Evolutionary conservation across 768 basidiomycete genomes (phyloP), one percentile per base, ranked within the genome.

Genomic region (Leccinum arenicola): DNA sequence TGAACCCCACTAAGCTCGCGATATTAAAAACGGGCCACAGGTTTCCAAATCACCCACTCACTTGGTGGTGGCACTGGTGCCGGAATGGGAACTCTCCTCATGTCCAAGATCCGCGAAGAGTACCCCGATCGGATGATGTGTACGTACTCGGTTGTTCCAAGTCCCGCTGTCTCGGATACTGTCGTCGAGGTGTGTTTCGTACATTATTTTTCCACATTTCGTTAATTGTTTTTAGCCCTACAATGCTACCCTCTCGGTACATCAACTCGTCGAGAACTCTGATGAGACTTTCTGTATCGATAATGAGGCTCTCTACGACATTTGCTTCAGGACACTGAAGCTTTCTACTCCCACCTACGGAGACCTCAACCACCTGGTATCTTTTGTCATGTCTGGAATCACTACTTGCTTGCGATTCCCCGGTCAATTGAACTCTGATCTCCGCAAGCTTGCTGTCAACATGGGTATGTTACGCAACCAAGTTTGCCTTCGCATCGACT

Each of bases 271-370:
- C 54, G 97, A 98, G 78, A 98, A 98, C 84, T 98, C 96, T 36
- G 96, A 98, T 71, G 95, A 97, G 79, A 98, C 97, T 17, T 98
- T 98, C 91, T 98, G 96, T 77, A 98, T 99, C 74, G 96, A 98
- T 74, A 98, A 98, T 75, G 96, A 98, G 76, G 97, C 96, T 29
- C 88, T 99, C 57, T 97, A 98, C 78, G 97, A 98, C 72, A 99
- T 99, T 71, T 98, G 95, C 78, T 95, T 97, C 86, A 85, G 93
- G 72, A 98, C 97, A 31, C 84, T 99, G 73, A 98, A 99, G 80
- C 87, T 98, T 64, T 84, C 88, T 50, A 91, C 93, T 51, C 97
- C 97, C 35, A 95, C 94, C 2, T 97, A 98, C 74, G 96, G 94
- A 65, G 95, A 98, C 74, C 88, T 98, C 63, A 98, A 98, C 84